phyloP scores from a whole-genome alignment of 225 moss, liverwort and hornwort genomes.

The Marchantia polymorpha region DNA sequence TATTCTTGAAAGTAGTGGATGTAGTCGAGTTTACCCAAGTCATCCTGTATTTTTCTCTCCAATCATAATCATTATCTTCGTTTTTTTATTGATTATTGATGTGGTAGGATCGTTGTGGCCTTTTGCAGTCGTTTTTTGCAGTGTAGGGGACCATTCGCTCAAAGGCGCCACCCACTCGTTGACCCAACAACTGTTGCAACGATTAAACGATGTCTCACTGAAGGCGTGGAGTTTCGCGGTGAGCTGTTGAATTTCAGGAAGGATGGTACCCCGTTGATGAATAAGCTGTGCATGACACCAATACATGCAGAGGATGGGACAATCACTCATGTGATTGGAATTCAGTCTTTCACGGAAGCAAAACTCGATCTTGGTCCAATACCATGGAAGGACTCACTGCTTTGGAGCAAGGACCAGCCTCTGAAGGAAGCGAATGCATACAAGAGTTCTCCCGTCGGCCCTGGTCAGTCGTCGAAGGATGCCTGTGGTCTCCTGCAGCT shows the following conservation, averaged over 20 bases:
- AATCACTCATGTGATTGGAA: conserved; percentile 49
- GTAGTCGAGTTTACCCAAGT: too few species aligned
- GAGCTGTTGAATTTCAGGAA: conserved; percentile 49
- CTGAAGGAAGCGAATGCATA: conserved; percentile 30
- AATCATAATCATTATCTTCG: neutral
- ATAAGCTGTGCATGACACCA: conserved; percentile 53
- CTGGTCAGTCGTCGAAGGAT: conserved; percentile 34
- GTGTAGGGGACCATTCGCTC: conserved; percentile 50
- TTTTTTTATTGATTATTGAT: neutral
- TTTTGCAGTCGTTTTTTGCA: conserved; percentile 50
- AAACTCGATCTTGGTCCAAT: conserved; percentile 47
- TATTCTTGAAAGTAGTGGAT: too few species aligned
- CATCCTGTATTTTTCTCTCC: too few species aligned
- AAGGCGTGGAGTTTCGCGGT: conserved; percentile 49
- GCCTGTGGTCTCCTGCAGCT: conserved; percentile 42
- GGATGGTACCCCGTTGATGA: conserved; percentile 49
- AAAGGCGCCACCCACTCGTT: conserved; percentile 50
- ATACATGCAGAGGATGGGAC: conserved; percentile 52
- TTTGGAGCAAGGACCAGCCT: conserved; percentile 37
- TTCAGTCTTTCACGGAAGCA: conserved; percentile 49
- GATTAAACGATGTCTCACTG: conserved; percentile 35
- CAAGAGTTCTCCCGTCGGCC: conserved; percentile 26
- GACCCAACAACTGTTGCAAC: conserved; percentile 34
- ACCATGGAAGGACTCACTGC: conserved; percentile 42
- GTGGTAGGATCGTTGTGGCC: too few species aligned